Evolutionary conservation across 2,329 filamentous ascomycete genomes (phyloP), one percentile per base, ranked within the genome.

Genomic region (Teratosphaeria epicoccoides): DNA sequence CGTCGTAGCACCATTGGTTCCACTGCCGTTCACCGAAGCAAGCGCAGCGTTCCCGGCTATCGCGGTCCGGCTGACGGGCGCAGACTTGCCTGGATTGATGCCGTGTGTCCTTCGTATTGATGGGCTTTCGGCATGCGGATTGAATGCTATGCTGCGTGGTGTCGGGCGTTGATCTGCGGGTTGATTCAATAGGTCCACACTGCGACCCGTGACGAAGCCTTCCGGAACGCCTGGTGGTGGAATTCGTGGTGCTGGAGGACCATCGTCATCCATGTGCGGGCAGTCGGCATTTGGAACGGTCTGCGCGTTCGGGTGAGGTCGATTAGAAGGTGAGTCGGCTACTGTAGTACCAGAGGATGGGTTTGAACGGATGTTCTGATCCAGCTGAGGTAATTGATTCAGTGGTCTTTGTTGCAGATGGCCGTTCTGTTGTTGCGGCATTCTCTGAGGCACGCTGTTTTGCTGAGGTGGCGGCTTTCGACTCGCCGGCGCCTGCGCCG

Each of bases 51-150:
- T 51, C 11, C 51, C 40, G 12, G 48, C 51, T 28, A 60, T 24
- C 6, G 51, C 50, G 14, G 53, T 44, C n/a, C 77, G 79, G 3
- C 77, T 78, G 1, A 95, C 71, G 0, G 89, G 88, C 49, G 84
- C 83, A 4, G 86, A 90, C 49, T 81, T 84, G 22, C 73, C 82
- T 63, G 94, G 88, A 62, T 96, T 88, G 37, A 96, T 79, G 2
- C 90, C 90, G 0, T 86, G 85, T 0, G 91, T 96, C 65, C 91
- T 90, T 55, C 88, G 81, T 63, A 95, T 89, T 0, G 89, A 93
- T 0, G 90, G 89, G 55, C 70, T 74, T 47, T 76, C 73, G 11
- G 65, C 70, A 49, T 76, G 69, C 4, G 73, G 73, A 45, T 77
- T 74, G 64, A 76, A 77, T 14, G 47, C 69, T 17, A 66, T 53